These are phyloP conservation scores for Evansstolkia leycettana DNA, from an alignment of 495 filamentous ascomycete species.

Conservation along the genomic window DNA sequence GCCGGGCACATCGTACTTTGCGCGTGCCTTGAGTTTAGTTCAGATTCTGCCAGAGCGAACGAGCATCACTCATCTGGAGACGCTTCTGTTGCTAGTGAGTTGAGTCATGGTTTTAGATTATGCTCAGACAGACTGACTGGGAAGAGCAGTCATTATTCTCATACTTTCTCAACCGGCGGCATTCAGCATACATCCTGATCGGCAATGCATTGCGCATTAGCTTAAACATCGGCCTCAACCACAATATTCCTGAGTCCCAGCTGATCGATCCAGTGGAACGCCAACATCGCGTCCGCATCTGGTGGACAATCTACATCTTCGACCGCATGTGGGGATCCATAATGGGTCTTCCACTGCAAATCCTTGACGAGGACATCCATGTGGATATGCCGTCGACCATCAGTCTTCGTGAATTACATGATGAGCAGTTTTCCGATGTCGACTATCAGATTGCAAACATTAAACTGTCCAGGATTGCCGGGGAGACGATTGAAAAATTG, in stretches of 20 bases:
- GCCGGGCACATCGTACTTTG: constrained; percentile 33
- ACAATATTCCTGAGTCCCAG: constrained; percentile 35
- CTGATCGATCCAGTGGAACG: constrained; percentile 30
- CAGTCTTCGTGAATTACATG: constrained; percentile 19
- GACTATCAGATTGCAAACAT: constrained; percentile 30
- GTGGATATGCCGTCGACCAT: constrained; percentile 30
- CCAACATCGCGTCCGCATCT: constrained; percentile 32
- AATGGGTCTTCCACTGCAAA: constrained; percentile 32
- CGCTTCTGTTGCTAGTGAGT: constrained; percentile 25
- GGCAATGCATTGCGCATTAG: constrained; percentile 32
- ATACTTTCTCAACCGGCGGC: constrained; percentile 32
- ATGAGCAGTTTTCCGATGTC: constrained; percentile 29
- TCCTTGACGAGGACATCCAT: constrained; percentile 35
- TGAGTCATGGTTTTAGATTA: no score
- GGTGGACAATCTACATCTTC: constrained; percentile 38
- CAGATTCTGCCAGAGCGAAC: constrained; percentile 30
- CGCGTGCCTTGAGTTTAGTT: constrained; percentile 26
- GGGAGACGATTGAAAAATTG: constrained; percentile 28
- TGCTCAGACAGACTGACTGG: neutral
- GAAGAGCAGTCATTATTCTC: constrained; percentile 26
- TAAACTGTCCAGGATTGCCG: constrained; percentile 28
- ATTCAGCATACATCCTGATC: constrained; percentile 28
- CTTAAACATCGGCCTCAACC: constrained; percentile 31
- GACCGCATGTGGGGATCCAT: constrained; percentile 37
- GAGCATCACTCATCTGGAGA: constrained; percentile 31